Evolutionary conservation across 2,329 filamentous ascomycete species (phyloP), one percentile per base, ranked within the genome.

Genomic region (Arthrinium phaeospermum): DNA sequence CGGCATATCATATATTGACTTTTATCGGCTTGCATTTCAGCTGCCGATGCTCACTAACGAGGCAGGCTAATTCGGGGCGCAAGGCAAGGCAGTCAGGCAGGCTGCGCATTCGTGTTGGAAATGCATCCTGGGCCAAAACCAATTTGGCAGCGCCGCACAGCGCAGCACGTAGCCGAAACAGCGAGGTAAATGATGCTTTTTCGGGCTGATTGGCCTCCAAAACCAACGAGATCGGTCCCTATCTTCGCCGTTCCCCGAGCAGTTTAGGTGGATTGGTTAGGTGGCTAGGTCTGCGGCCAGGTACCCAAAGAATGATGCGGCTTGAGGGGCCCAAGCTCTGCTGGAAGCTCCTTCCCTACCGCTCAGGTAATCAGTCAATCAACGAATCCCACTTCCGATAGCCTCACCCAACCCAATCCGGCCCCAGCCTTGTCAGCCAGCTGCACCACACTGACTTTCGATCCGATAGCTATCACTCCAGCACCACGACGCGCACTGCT

Each of bases 351-450:
- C 27, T 57, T 37, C 53, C 53, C 14, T 61, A 37, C 53, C 53
- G 53, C 53, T 61, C 53, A 61, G 53, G 53, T 61, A 61, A 61
- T 61, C 49, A 51, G n/a, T 27, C 49, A 51, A 24, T 51, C 46
- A n/a, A n/a, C 22, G 45, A 22, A 22, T 47, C 45, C 51, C 51
- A 57, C 51, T 37, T 64, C 57, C 34, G 57, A 64, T 64, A 64
- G 57, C 57, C 57, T 64, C 57, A 64, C 57, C 57, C 57, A 64
- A 41, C 34, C 57, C 57, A 22, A n/a, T 41, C 16, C 22, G 19
- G 19, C 30, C 24, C 57, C 57, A 64, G 57, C 34, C 57, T 64
- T 64, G 57, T 64, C 57, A 37, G 57, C 34, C 57, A 64, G 34
- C 34, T 41, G 34, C 51, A 37, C 34, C 30, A 64, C 57, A 41